These are phyloP conservation scores for Podaxis sp. DNA, from an alignment of 768 basidiomycete species.

Conservation along the genomic window DNA sequence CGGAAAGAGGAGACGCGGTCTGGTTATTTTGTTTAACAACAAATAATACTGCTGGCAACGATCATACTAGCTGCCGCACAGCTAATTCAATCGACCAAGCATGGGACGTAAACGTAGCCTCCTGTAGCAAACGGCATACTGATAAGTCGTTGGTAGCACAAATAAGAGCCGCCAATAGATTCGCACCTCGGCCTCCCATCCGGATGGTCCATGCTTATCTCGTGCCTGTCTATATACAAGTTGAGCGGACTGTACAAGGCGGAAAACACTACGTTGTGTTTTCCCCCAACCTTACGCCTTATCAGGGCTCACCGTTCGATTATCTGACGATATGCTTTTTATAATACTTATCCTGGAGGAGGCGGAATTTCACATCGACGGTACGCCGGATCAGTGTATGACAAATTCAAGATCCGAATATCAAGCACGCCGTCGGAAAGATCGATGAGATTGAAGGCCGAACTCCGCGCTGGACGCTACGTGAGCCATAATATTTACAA, in stretches of 20 bases:
- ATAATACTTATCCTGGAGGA: too few relatives aligned
- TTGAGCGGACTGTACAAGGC: neutral
- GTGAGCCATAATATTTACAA: neutral
- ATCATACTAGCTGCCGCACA: neutral
- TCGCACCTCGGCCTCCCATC: neutral
- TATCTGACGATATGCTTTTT: too few relatives aligned
- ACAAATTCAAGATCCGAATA: neutral
- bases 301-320: too few relatives aligned
- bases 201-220: neutral
- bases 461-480: neutral
- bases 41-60: neutral
- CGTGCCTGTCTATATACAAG: neutral
- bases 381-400: neutral
- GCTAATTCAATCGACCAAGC: neutral
- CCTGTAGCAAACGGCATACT: neutral
- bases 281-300: neutral
- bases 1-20: neutral
- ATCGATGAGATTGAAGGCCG: neutral
- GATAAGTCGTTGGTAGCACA: neutral
- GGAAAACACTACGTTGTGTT: neutral
- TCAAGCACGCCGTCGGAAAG: neutral
- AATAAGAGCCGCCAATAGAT: neutral
- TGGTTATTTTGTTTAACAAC: neutral
- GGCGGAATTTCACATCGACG: too few relatives aligned
- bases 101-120: neutral